Conservation (phyloP, 164 flowering plant species). For the Berberis thunbergii region DNA sequence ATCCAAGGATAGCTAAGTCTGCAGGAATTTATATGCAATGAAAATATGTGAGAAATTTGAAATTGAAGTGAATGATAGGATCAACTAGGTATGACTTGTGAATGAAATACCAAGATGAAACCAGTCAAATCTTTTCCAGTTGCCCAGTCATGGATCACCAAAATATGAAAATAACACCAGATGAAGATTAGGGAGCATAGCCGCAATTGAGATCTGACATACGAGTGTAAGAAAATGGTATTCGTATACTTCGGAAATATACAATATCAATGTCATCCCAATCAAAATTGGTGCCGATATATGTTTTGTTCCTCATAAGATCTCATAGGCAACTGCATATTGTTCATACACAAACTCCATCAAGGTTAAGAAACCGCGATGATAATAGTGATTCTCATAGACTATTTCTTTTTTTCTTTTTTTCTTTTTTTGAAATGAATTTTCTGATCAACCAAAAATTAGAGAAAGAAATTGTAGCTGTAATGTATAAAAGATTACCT, state of each 20-base stretch:
- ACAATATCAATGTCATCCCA: slow-evolving; percentile 48
- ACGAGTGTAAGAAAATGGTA: slow-evolving; percentile 68
- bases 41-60: neutral
- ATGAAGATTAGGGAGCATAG: slow-evolving; percentile 55
- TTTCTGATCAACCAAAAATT: too few species aligned
- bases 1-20: slow-evolving; percentile 48
- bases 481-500: slow-evolving; percentile 24
- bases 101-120: slow-evolving; percentile 42
- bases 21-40: slow-evolving; percentile 2
- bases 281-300: slow-evolving; percentile 38
- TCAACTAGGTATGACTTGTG: neutral
- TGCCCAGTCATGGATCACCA: slow-evolving; percentile 30
- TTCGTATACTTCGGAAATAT: slow-evolving; percentile 62
- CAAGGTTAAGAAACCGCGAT: too few species aligned
- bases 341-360: too few species aligned
- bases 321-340: slow-evolving; percentile 63
- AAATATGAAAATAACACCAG: slow-evolving; percentile 35
- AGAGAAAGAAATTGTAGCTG: too few species aligned
- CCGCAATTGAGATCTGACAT: slow-evolving; percentile 52
- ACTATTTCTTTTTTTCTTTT: too few species aligned
- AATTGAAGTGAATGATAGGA: neutral
- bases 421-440: too few species aligned
- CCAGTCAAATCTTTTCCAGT: slow-evolving; percentile 38
- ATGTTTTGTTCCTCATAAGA: slow-evolving; percentile 51
- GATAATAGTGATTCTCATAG: too few species aligned